Percentiles rank a stretch among this genome's conserved stretches.
These are phyloP conservation scores for Arthrobotrys megalospora DNA, from an alignment of 2,329 filamentous ascomycete species.

Conservation along the genomic window DNA sequence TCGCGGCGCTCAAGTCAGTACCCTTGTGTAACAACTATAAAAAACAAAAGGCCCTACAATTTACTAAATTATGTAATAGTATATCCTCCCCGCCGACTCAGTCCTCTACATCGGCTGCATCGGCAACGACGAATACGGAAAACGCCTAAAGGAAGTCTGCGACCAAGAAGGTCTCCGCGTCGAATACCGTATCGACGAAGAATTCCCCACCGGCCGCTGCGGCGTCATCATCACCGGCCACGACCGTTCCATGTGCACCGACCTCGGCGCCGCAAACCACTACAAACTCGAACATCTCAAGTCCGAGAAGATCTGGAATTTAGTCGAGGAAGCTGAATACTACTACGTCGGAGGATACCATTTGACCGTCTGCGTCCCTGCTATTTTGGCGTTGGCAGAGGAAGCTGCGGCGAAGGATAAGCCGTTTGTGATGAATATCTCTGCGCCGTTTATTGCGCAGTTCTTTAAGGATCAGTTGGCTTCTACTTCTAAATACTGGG, in stretches of 20 bases:
- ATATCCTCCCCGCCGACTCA: constrained; percentile 89
- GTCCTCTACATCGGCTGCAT: constrained; percentile 95
- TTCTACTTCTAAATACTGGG: constrained; percentile 88
- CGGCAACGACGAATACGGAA: constrained; percentile 94
- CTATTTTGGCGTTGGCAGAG: constrained; percentile 89
- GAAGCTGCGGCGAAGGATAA: constrained; percentile 93
- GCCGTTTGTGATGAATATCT: constrained; percentile 78
- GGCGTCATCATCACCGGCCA: constrained; percentile 97
- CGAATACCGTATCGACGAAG: constrained; percentile 92
- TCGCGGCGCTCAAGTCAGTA: constrained; percentile 82
- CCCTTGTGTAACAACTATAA: constrained; percentile 29
- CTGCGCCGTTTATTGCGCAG: constrained; percentile 93
- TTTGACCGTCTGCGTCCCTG: constrained; percentile 93
- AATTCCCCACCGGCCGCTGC: constrained; percentile 89
- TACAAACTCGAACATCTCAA: constrained; percentile 96
- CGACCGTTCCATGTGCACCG: constrained; percentile 93
- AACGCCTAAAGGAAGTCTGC: constrained; percentile 87
- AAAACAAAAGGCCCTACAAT: constrained; percentile 5
- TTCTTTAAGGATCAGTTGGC: constrained; percentile 98
- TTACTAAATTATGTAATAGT: constrained; percentile 70
- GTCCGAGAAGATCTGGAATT: constrained; percentile 88
- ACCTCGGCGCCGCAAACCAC: constrained; percentile 95
- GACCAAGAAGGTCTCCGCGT: constrained; percentile 85
- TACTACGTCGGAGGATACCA: constrained; percentile 98
- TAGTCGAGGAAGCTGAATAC: constrained; percentile 88